phyloP scores from a whole-genome alignment of 148 eudicot genomes.

The Dianthus caryophyllus region DNA sequence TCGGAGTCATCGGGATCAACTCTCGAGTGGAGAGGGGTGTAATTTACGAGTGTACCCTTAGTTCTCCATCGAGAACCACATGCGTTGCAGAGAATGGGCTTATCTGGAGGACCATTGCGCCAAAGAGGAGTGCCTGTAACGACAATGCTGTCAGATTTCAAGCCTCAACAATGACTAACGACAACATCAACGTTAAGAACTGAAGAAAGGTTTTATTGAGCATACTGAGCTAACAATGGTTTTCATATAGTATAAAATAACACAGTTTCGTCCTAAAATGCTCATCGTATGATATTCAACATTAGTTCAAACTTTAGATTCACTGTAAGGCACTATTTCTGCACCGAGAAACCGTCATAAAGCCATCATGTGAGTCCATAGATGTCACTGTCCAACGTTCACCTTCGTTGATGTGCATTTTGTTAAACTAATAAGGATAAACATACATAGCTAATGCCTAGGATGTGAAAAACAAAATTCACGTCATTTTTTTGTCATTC shows the following conservation, averaged over 20 bases:
- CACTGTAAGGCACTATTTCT: too few relatives aligned
- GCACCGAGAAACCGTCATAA: neutral
- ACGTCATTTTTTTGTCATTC: neutral
- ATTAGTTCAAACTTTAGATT: too few relatives aligned
- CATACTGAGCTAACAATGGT: neutral
- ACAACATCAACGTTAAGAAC: neutral
- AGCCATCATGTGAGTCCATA: neutral
- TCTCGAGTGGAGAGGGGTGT: slow-evolving; percentile 90
- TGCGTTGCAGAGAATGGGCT: slow-evolving; percentile 96
- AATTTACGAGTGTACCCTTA: slow-evolving; percentile 82
- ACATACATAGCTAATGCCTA: neutral
- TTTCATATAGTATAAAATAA: slow-evolving; percentile 4
- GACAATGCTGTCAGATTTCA: slow-evolving; percentile 19
- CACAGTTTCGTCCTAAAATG: neutral
- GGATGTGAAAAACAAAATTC: too few relatives aligned
- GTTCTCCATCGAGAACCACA: slow-evolving; percentile 99
- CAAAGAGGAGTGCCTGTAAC: slow-evolving; percentile 93
- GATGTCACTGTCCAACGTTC: neutral
- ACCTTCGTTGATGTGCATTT: slow-evolving; percentile 2
- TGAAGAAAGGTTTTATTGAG: neutral
- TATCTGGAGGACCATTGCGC: slow-evolving; percentile 99
- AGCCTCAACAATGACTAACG: neutral
- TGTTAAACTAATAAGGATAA: neutral
- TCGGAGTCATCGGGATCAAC: slow-evolving; percentile 64
- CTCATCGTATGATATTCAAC: too few relatives aligned